A percentile compares a stretch with the other conserved stretches of the same genome.
Conservation (phyloP, 2,329 filamentous ascomycete genomes). For the Fusarium nelsonii region DNA sequence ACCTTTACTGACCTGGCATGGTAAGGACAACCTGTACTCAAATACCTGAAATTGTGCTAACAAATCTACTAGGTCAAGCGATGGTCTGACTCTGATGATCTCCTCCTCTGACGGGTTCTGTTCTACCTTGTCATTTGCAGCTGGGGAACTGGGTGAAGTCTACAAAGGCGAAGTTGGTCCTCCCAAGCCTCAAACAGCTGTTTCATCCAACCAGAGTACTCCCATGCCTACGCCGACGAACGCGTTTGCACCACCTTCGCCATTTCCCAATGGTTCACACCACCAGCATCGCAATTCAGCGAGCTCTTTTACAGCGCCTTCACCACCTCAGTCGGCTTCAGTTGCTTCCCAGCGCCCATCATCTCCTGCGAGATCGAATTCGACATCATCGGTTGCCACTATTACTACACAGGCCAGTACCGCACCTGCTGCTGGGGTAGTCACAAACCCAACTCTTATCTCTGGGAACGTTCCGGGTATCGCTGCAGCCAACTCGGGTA, state of each 20-base stretch:
- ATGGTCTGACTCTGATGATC: constrained; percentile 77
- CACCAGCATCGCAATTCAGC: constrained; percentile 70
- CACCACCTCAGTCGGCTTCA: constrained; percentile 66
- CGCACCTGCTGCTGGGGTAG: constrained; percentile 63
- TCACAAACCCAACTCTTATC: constrained; percentile 84
- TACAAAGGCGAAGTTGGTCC: constrained; percentile 78
- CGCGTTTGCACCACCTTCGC: constrained; percentile 71
- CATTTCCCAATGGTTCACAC: constrained; percentile 61
- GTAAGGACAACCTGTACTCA: constrained; percentile 64
- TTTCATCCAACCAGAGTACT: constrained; percentile 72
- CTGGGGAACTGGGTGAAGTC: constrained; percentile 85
- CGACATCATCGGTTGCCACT: constrained; percentile 82
- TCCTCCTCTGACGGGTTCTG: constrained; percentile 99
- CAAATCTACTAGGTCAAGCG: constrained; percentile 59
- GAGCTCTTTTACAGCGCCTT: constrained; percentile 69
- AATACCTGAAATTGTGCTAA: constrained; percentile 45
- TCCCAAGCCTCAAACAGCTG: constrained; percentile 58
- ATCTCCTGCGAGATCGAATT: constrained; percentile 88
- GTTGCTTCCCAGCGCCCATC: constrained; percentile 75
- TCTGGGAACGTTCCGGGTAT: constrained; percentile 82
- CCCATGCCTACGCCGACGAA: constrained; percentile 78
- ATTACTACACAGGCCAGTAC: constrained; percentile 74
- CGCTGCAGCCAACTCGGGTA: constrained; percentile 77
- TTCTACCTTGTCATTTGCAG: constrained; percentile 85
- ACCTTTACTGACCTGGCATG: constrained; percentile 97